These are phyloP conservation scores for Fusarium nurragi DNA, from an alignment of 2,329 filamentous ascomycete genomes.

Conservation along the genomic window DNA sequence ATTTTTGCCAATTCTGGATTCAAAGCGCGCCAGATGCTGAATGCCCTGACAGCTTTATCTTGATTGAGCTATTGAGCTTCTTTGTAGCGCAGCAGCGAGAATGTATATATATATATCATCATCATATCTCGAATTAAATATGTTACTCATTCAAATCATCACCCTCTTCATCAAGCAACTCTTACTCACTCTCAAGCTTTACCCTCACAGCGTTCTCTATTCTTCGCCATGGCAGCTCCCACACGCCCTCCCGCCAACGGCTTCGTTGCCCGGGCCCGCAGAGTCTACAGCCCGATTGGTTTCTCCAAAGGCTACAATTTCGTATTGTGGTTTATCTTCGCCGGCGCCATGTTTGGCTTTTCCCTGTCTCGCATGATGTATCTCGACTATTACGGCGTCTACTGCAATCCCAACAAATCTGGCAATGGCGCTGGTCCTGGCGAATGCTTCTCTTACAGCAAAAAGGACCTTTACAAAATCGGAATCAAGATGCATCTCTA, in stretches of 20 bases:
- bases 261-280: slow-evolving; percentile 12
- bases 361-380: slow-evolving; percentile 36
- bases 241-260: slow-evolving; percentile 3
- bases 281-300: slow-evolving; percentile 59
- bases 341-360: slow-evolving; percentile 47
- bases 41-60: neutral
- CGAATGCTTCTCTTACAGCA: slow-evolving; percentile 21
- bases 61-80: neutral
- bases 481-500: slow-evolving; percentile 59
- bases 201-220: neutral
- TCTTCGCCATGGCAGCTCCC: neutral
- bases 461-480: slow-evolving; percentile 25
- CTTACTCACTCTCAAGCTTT: neutral
- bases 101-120: slow-evolving; percentile 1
- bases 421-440: neutral
- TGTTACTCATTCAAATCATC: neutral
- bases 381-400: slow-evolving; percentile 17
- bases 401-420: slow-evolving; percentile 7
- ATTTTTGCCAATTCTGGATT: neutral
- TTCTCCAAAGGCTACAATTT: slow-evolving; percentile 59
- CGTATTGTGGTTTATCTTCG: slow-evolving; percentile 60
- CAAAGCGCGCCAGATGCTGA: neutral
- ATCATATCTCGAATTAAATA: accelerated
- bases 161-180: neutral
- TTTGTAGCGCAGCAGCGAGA: neutral